Evolutionary conservation across 805 yeast species (phyloP).

Genomic region (Helenozyma rhizophorensis): DNA sequence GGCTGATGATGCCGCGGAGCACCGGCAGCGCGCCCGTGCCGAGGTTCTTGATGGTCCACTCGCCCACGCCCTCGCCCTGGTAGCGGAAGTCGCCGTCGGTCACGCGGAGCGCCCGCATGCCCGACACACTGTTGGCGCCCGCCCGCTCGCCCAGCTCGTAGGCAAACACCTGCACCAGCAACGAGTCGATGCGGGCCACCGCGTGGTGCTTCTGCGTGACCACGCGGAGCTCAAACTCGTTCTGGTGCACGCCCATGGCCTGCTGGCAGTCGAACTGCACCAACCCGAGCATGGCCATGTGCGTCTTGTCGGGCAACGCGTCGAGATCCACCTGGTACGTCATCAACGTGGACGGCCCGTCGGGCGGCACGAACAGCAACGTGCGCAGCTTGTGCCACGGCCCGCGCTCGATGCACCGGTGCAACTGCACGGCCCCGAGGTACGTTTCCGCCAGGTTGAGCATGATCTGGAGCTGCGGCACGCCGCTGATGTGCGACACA

Average conservation of each 20-base stretch:
- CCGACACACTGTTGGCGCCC: conserved; percentile 16
- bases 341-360: conserved; percentile 65
- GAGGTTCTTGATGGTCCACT: conserved; percentile 60
- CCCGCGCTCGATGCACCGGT: conserved; percentile 58
- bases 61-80: conserved; percentile 48
- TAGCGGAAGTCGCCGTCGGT: conserved; percentile 76
- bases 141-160: conserved; percentile 7
- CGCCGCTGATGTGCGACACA: conserved; percentile 68
- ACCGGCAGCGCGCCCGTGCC: conserved; percentile 65
- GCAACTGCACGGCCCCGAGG: conserved; percentile 61
- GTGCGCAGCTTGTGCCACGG: conserved; percentile 49
- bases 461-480: conserved; percentile 63
- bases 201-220: conserved; percentile 33
- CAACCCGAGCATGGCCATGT: conserved; percentile 40
- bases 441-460: conserved; percentile 44
- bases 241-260: conserved; percentile 47
- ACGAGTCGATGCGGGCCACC: conserved; percentile 30
- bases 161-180: conserved; percentile 24
- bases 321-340: conserved; percentile 57
- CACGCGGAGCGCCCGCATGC: conserved; percentile 54
- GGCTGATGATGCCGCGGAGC: conserved; percentile 52
- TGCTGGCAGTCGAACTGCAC: conserved; percentile 50
- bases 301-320: conserved; percentile 16
- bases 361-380: conserved; percentile 81
- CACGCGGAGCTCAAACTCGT: conserved; percentile 62